These are phyloP conservation scores for Zygosaccharomyces rouxii DNA, from an alignment of 805 yeast genomes.

Conservation along the genomic window DNA sequence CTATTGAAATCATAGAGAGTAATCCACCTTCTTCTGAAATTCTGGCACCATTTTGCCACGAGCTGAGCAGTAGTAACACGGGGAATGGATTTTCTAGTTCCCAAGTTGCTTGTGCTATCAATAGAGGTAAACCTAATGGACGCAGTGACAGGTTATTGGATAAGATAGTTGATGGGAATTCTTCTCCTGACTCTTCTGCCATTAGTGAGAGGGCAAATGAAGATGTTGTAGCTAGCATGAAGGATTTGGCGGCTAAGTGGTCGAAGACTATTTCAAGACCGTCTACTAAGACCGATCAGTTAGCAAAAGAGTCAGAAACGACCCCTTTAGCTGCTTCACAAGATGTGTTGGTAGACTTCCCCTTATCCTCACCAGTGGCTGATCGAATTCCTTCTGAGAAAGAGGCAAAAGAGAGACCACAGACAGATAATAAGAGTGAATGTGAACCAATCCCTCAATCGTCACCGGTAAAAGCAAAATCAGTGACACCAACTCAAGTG, in stretches of 20 bases:
- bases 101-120: neutral
- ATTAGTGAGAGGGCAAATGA: neutral
- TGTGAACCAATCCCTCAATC: neutral
- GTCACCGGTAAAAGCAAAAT: neutral
- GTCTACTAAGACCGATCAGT: neutral
- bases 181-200: constrained; percentile 8
- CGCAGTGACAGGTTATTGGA: constrained; percentile 15
- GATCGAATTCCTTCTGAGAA: neutral
- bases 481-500: neutral
- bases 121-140: neutral
- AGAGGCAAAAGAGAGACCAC: neutral
- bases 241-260: constrained; percentile 11
- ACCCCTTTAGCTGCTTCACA: constrained; percentile 3
- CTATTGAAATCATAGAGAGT: neutral
- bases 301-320: neutral
- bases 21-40: constrained; percentile 20
- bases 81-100: neutral
- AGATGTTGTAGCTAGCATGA: neutral
- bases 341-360: constrained; percentile 10
- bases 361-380: constrained; percentile 16
- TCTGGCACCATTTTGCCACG: constrained; percentile 23
- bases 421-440: neutral
- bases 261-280: neutral
- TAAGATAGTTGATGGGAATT: constrained; percentile 16
- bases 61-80: constrained; percentile 13